phyloP scores from a whole-genome alignment of 2,329 filamentous ascomycete genomes.

The Neurospora crassa region DNA sequence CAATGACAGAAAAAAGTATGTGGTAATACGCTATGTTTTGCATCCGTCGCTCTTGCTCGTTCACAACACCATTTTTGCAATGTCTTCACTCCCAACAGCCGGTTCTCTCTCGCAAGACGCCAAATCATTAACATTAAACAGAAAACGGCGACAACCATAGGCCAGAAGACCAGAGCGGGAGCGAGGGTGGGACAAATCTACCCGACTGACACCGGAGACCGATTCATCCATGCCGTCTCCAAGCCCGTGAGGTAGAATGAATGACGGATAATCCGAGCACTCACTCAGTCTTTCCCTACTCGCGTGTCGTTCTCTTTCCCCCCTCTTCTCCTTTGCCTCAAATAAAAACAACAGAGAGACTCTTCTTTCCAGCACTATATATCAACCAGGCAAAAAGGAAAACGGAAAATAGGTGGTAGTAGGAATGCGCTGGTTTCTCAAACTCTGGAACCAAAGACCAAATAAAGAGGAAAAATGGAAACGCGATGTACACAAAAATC shows the following conservation, averaged over 20 bases:
- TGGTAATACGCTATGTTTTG: not conserved
- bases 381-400: not conserved
- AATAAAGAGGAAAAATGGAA: not conserved
- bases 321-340: not conserved
- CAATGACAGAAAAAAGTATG: not conserved
- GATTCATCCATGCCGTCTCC: not conserved
- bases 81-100: not conserved
- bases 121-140: not conserved
- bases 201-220: not conserved
- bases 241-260: not conserved
- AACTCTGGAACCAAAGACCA: not conserved
- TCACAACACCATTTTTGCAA: not conserved
- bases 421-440: not conserved
- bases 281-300: not conserved
- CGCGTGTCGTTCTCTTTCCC: not conserved
- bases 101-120: not conserved
- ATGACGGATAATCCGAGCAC: not conserved
- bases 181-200: not conserved
- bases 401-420: not conserved
- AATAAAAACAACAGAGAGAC: not conserved
- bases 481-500: not conserved
- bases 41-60: not conserved
- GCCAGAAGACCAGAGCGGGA: not conserved
- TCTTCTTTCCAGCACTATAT: not conserved
- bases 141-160: not conserved